phyloP scores from a whole-genome alignment of 306 rosid genomes.

The Citrullus amarus region DNA sequence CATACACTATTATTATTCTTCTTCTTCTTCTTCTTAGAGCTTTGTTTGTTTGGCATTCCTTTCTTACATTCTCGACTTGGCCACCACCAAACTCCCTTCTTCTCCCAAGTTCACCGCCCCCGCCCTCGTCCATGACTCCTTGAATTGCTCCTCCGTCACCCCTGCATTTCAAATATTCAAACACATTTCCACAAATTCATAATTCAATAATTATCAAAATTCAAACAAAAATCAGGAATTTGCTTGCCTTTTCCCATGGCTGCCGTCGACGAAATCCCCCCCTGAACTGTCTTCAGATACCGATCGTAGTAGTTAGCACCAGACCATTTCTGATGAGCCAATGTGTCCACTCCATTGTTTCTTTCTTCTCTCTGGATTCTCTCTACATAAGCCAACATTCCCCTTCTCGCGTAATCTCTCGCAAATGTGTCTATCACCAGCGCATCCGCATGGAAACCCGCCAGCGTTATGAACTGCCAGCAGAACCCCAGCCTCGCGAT shows the following conservation, averaged over 20 bases:
- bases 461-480: constrained; percentile 93
- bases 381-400: constrained; percentile 93
- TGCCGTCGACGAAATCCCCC: constrained; percentile 87
- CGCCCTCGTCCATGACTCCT: constrained; percentile 76
- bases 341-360: constrained; percentile 79
- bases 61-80: constrained; percentile 55
- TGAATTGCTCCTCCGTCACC: constrained; percentile 92
- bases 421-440: constrained; percentile 66
- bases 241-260: constrained; percentile 91
- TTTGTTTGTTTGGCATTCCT: not conserved
- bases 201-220: no score
- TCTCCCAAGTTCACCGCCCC: constrained; percentile 49
- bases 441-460: constrained; percentile 80
- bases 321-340: constrained; percentile 97
- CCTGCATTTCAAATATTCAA: constrained; percentile 29
- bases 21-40: not conserved
- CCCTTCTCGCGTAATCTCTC: constrained; percentile 62
- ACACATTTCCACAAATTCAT: no score
- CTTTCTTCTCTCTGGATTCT: constrained; percentile 95
- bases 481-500: constrained; percentile 74
- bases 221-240: no score
- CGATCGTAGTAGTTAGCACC: constrained; percentile 90
- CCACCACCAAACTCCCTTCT: constrained; percentile 46
- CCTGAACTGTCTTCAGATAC: constrained; percentile 92
- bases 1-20: not conserved